These are phyloP conservation scores for Quercus robur DNA, from an alignment of 306 rosid species.

Conservation along the genomic window DNA sequence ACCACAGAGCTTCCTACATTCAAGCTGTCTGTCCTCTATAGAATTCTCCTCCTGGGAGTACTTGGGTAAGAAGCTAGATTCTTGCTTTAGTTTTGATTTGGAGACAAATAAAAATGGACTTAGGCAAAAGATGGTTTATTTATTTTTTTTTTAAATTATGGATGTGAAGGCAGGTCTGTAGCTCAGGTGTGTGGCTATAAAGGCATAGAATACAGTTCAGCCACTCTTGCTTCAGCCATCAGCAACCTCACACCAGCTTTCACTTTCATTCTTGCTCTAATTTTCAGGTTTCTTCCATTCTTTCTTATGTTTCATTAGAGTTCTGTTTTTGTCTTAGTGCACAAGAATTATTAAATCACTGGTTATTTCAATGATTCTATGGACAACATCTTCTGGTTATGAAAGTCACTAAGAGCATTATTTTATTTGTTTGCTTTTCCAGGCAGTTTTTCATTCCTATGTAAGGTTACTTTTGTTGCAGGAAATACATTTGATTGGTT, in stretches of 20 bases:
- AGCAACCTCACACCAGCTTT: conserved; percentile 52
- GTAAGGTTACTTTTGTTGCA: background rate
- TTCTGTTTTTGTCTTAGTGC: background rate
- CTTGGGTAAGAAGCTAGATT: conserved; percentile 35
- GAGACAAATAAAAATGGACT: background rate
- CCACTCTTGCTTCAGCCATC: conserved; percentile 42
- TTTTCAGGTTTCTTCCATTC: conserved; percentile 41
- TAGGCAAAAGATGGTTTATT: background rate
- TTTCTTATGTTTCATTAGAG: background rate
- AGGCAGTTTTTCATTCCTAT: background rate
- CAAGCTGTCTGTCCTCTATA: conserved; percentile 24
- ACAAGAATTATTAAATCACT: background rate
- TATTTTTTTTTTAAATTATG: background rate
- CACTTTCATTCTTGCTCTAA: conserved; percentile 47
- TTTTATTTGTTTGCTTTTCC: background rate
- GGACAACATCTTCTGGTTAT: background rate
- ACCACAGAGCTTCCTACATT: conserved; percentile 44
- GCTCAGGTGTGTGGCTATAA: conserved; percentile 32
- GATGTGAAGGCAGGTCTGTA: conserved; percentile 25
- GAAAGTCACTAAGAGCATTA: background rate
- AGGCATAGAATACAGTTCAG: conserved; percentile 51
- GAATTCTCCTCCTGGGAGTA: conserved; percentile 36
- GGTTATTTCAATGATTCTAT: background rate
- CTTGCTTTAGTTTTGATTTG: background rate
- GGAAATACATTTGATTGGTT: background rate